phyloP scores from a whole-genome alignment of 805 yeast genomes.

The Teunomyces stri region DNA sequence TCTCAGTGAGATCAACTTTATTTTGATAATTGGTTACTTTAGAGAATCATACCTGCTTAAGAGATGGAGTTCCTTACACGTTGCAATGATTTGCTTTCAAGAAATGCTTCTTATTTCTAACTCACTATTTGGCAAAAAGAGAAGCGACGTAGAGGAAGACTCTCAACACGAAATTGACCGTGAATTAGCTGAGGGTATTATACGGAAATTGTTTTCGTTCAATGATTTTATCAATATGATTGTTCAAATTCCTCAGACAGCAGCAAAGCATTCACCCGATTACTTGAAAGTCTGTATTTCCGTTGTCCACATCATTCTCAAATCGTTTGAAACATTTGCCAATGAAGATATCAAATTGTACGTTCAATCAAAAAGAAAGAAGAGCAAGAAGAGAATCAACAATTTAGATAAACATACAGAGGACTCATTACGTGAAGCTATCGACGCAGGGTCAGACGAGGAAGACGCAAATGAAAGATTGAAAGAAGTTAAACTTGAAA shows the following conservation, averaged over 20 bases:
- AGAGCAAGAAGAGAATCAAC: slow-evolving; percentile 22
- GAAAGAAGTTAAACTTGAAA: slow-evolving; percentile 40
- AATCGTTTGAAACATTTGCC: slow-evolving; percentile 64
- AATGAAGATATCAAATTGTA: slow-evolving; percentile 51
- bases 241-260: slow-evolving; percentile 58
- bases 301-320: slow-evolving; percentile 61
- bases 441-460: slow-evolving; percentile 29
- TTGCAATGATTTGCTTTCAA: slow-evolving; percentile 63
- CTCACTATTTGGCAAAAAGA: slow-evolving; percentile 36
- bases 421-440: slow-evolving; percentile 22
- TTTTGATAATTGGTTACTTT: slow-evolving; percentile 48
- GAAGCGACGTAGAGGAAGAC: slow-evolving; percentile 42
- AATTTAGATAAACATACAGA: slow-evolving; percentile 25
- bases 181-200: slow-evolving; percentile 54
- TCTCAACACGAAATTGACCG: slow-evolving; percentile 39
- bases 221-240: slow-evolving; percentile 57
- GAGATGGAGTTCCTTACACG: slow-evolving; percentile 63
- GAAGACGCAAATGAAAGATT: slow-evolving; percentile 28
- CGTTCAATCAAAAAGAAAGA: slow-evolving; percentile 45
- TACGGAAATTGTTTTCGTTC: slow-evolving; percentile 68
- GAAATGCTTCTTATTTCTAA: slow-evolving; percentile 54
- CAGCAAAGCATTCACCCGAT: slow-evolving; percentile 60
- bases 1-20: slow-evolving; percentile 59
- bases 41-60: slow-evolving; percentile 40
- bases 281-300: slow-evolving; percentile 62